These are phyloP conservation scores for Isoetes taiwanensis DNA, from an alignment of 75 land plant species.

Conservation along the genomic window DNA sequence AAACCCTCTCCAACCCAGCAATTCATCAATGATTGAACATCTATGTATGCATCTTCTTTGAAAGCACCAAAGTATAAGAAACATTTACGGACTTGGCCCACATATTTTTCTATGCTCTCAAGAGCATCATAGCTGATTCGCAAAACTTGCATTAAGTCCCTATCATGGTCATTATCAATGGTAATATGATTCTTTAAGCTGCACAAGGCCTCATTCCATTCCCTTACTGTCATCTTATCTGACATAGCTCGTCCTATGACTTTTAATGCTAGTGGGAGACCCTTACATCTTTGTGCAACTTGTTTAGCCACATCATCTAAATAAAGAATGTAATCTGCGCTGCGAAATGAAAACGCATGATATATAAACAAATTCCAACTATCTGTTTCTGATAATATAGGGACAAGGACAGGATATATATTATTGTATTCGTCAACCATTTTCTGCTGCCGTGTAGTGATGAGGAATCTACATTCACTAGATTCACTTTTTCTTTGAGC, in stretches of 20 bases:
- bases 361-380: too few relatives aligned
- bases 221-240: not conserved
- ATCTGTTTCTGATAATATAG: too few relatives aligned
- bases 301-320: not conserved
- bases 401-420: too few relatives aligned
- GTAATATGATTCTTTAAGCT: constrained; percentile 14
- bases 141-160: constrained; percentile 10
- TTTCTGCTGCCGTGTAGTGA: too few relatives aligned
- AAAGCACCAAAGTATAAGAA: constrained; percentile 14
- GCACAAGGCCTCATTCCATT: constrained; percentile 5
- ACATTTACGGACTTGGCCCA: not conserved
- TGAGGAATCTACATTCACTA: too few relatives aligned
- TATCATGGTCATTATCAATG: not conserved
- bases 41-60: constrained; percentile 9
- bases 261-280: constrained; percentile 21
- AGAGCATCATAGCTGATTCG: constrained; percentile 11
- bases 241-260: constrained; percentile 21
- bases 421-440: too few relatives aligned
- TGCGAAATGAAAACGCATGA: too few relatives aligned
- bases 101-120: not conserved
- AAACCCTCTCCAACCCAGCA: constrained; percentile 11
- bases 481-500: too few relatives aligned
- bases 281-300: constrained; percentile 8
- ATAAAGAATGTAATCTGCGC: too few relatives aligned
- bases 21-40: constrained; percentile 5